A percentile compares a stretch with the other conserved stretches of the same genome.
phyloP scores from a whole-genome alignment of 1,284 basidiomycete species.

The Takashimella koratensis region DNA sequence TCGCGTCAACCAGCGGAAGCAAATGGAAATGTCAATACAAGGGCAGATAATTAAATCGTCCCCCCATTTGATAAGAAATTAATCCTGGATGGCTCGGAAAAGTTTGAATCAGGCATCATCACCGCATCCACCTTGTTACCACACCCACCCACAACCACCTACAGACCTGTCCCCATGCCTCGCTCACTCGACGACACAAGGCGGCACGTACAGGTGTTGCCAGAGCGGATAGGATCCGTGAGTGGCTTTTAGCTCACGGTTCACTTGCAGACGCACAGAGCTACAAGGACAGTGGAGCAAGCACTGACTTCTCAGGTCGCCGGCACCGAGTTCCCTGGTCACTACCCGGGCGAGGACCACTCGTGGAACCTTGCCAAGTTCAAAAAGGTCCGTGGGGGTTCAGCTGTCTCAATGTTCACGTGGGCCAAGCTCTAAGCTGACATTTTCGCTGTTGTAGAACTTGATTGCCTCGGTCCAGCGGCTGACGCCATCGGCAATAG shows the following conservation, averaged over 20 bases:
- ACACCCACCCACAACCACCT: too few species aligned
- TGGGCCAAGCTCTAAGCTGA: too few species aligned
- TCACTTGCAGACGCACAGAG: not conserved
- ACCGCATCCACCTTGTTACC: not conserved
- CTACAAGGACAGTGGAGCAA: not conserved
- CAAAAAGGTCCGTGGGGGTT: constrained; percentile 65
- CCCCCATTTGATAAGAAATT: not conserved
- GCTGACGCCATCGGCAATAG: constrained; percentile 74
- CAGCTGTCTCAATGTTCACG: too few species aligned
- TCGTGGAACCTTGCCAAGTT: constrained; percentile 76
- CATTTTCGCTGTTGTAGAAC: constrained; percentile 58
- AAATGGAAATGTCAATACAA: constrained; percentile 1
- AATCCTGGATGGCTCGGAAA: too few species aligned
- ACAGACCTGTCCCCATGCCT: constrained; percentile 19
- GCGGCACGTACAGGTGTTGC: constrained; percentile 59
- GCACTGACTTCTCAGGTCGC: constrained; percentile 10
- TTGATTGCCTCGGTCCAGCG: constrained; percentile 70
- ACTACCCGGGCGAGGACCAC: constrained; percentile 73
- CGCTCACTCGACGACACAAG: constrained; percentile 39
- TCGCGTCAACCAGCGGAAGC: constrained; percentile 22
- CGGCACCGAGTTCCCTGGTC: constrained; percentile 17
- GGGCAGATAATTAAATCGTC: not conserved
- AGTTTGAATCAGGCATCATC: not conserved
- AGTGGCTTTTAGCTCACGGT: constrained; percentile 11
- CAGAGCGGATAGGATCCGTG: constrained; percentile 65